Conservation (phyloP, 139 green algal genomes). For the Auxenochlorella pyrenoidosa region DNA sequence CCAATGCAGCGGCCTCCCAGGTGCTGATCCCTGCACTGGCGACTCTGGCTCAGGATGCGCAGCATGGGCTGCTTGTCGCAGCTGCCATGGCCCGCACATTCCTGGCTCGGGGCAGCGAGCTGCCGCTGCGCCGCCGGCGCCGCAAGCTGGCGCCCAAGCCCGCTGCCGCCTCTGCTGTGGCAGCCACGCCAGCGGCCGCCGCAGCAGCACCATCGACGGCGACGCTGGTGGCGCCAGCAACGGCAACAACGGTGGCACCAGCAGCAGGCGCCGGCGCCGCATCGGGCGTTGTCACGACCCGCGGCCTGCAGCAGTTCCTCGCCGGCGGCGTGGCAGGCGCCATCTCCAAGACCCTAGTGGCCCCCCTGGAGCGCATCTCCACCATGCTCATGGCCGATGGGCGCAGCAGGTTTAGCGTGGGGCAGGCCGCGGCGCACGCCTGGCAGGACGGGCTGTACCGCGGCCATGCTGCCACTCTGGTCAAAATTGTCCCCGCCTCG, state of each 20-base stretch:
- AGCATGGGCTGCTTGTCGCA: neutral
- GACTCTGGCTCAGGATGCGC: neutral
- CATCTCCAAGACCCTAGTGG: slow-evolving; percentile 43
- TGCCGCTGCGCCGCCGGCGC: neutral
- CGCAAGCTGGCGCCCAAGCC: neutral
- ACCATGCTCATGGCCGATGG: slow-evolving; percentile 39
- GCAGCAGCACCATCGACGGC: neutral
- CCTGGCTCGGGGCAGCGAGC: neutral
- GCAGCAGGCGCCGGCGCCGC: neutral
- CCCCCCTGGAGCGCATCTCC: slow-evolving; percentile 39
- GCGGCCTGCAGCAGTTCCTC: slow-evolving; percentile 27
- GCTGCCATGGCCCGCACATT: neutral
- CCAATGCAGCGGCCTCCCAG: neutral
- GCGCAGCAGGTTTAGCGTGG: neutral
- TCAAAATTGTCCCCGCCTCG: slow-evolving; percentile 31
- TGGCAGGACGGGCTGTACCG: slow-evolving; percentile 31
- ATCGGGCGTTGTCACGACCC: no score
- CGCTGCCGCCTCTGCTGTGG: neutral
- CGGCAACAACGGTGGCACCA: neutral
- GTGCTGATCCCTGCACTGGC: neutral
- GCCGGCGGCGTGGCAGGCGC: slow-evolving; percentile 42
- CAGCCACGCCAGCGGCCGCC: neutral
- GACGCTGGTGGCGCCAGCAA: neutral
- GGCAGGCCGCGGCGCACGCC: neutral
- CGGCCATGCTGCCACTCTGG: slow-evolving; percentile 36